A percentile compares a stretch with the other conserved stretches of the same genome.
phyloP scores from a whole-genome alignment of 257 asterid species.

The Schizonepeta tenuifolia region DNA sequence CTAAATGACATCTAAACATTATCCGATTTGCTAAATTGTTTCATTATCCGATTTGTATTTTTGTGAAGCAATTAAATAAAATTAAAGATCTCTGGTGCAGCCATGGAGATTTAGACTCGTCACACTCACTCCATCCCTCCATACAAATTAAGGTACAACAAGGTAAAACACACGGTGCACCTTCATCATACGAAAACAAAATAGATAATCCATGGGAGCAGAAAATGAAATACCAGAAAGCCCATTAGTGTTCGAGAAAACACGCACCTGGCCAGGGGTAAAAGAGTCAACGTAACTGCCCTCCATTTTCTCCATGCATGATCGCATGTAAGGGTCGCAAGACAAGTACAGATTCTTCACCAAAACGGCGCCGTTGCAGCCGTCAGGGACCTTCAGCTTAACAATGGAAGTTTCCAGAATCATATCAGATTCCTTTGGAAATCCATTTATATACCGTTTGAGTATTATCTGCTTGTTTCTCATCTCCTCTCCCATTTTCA shows the following conservation, averaged over 20 bases:
- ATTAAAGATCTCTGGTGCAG: no score
- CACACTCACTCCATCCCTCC: no score
- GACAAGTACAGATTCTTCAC: conserved; percentile 57
- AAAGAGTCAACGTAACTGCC: background rate
- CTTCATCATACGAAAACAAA: no score
- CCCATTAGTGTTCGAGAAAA: background rate
- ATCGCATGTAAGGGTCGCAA: conserved; percentile 46
- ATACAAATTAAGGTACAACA: no score
- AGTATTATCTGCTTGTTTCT: background rate
- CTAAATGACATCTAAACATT: no score
- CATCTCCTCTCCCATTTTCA: background rate
- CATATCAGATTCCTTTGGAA: background rate
- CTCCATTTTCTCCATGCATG: background rate
- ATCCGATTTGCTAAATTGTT: no score
- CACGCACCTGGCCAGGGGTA: background rate
- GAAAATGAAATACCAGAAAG: no score
- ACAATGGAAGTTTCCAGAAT: conserved; percentile 7
- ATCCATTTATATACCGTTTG: background rate
- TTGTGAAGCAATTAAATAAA: no score
- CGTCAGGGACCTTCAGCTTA: conserved; percentile 42
- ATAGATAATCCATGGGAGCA: no score
- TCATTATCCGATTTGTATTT: no score
- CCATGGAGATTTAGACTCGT: no score
- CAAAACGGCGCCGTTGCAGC: conserved; percentile 40
- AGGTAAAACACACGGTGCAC: no score